These are phyloP conservation scores for Bassia scoparia DNA, from an alignment of 148 eudicot species.

Conservation along the genomic window DNA sequence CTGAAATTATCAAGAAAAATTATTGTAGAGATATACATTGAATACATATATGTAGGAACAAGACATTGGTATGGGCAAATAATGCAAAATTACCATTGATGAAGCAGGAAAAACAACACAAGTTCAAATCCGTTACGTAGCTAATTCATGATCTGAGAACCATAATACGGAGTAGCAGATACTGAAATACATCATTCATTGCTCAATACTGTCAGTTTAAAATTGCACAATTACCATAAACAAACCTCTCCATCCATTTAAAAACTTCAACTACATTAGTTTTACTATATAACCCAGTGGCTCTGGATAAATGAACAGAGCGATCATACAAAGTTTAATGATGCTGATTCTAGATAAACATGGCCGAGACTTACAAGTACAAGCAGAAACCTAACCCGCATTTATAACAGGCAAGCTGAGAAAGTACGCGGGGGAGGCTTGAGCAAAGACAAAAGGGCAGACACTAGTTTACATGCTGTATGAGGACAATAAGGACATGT, in stretches of 20 bases:
- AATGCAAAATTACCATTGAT: not conserved
- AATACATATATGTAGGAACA: not conserved
- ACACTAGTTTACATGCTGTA: not conserved
- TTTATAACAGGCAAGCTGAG: not conserved
- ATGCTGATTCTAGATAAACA: not conserved
- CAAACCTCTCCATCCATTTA: not conserved
- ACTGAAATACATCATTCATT: not conserved
- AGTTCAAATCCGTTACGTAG: not conserved
- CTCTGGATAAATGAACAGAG: not conserved
- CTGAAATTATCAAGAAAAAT: constrained; percentile 37
- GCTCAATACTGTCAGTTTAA: not conserved
- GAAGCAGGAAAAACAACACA: not conserved
- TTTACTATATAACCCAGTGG: too few species aligned
- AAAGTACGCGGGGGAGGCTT: not conserved
- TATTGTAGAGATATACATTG: not conserved
- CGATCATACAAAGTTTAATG: not conserved
- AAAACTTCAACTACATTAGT: not conserved
- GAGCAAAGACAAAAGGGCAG: not conserved
- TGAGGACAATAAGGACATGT: too few species aligned
- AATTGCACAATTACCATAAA: not conserved
- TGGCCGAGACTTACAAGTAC: not conserved
- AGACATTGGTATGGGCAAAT: not conserved
- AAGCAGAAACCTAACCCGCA: not conserved
- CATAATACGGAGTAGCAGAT: not conserved
- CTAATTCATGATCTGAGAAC: not conserved